Evolutionary conservation across 2,329 filamentous ascomycete species (phyloP).

Genomic region (Huntiella bhutanensis): DNA sequence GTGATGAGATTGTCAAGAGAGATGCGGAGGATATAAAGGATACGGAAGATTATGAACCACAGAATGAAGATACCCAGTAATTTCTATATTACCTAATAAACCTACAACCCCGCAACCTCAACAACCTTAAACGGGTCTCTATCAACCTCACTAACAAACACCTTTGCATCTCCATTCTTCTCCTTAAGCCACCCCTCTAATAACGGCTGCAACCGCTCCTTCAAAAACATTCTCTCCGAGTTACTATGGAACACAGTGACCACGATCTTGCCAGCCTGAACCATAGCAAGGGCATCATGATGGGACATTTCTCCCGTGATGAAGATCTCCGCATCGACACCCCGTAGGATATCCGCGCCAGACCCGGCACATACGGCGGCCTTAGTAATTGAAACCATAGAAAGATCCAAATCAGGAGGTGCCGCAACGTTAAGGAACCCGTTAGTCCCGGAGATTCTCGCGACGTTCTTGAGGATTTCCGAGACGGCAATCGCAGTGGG

Average conservation of each 20-base stretch:
- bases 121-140: slow-evolving; percentile 76
- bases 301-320: slow-evolving; percentile 90
- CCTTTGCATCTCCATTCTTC: slow-evolving; percentile 32
- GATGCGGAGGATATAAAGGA: slow-evolving; percentile 1
- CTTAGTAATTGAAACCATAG: slow-evolving; percentile 33
- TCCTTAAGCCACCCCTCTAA: slow-evolving; percentile 39
- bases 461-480: slow-evolving; percentile 33
- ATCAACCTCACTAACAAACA: slow-evolving; percentile 63
- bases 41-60: not conserved
- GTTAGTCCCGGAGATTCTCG: slow-evolving; percentile 49
- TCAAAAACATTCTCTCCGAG: slow-evolving; percentile 70
- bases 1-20: slow-evolving; percentile 28
- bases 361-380: slow-evolving; percentile 84
- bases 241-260: slow-evolving; percentile 85
- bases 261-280: slow-evolving; percentile 65
- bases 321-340: slow-evolving; percentile 54
- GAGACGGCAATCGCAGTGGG: slow-evolving; percentile 20
- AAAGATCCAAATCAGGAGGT: slow-evolving; percentile 28
- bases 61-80: slow-evolving; percentile 8
- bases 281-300: slow-evolving; percentile 73
- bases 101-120: slow-evolving; percentile 24
- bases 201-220: slow-evolving; percentile 46
- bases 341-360: slow-evolving; percentile 57
- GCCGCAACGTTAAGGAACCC: slow-evolving; percentile 30
- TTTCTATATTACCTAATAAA: not conserved